Base-by-base conservation (phyloP, 129 eudicot genomes). In the Sambucus nigra region DNA sequence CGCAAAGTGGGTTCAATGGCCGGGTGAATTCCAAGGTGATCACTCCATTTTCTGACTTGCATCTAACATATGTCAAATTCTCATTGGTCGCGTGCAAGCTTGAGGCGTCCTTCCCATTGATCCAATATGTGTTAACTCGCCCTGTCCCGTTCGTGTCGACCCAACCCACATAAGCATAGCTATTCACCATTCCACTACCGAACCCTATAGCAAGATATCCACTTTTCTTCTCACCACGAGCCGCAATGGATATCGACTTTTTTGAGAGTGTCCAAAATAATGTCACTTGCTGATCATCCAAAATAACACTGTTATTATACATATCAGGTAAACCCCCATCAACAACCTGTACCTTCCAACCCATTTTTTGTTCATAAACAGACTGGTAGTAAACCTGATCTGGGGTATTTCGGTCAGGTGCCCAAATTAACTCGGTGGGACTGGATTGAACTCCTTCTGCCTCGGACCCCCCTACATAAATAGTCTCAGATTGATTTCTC, bases 121-220 rank as follows among this genome's bases (percentile, higher is more conserved):
- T 85, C 83, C 82, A 89, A 64, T 89, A 89, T 1, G 98, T 78
- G 47, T 55, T 75, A 12, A 89, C 88, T 26, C 76, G 82, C 7
- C 98, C 98, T 47, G 68, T 84, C 4, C 95, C 95, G 12, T 64
- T 63, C 17, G 60, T 72, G 59, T 89, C 94, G 38, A 89, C 57
- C 98, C 98, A 89, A 54, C 94, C 98, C 55, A 89, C 98, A 67
- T 89, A 89, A 7, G 77, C 95, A 42, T 67, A 89, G 64, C 98
- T 81, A 49, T 89, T 79, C 45, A 69, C 65, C 98, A 89, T 89
- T 80, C 58, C 79, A 32, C 86, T 75, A 57, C 98, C 98, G 49
- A 89, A 89, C 28, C 84, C 95, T 17, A 89, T 79, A 6, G 98
- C 98, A 63, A 89, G 94, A 69, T 89, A 89, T 35, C 94, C 88